A percentile compares a stretch with the other conserved stretches of the same genome.
phyloP scores from a whole-genome alignment of 116 monocot genomes.

The Dioscorea cayenensis region DNA sequence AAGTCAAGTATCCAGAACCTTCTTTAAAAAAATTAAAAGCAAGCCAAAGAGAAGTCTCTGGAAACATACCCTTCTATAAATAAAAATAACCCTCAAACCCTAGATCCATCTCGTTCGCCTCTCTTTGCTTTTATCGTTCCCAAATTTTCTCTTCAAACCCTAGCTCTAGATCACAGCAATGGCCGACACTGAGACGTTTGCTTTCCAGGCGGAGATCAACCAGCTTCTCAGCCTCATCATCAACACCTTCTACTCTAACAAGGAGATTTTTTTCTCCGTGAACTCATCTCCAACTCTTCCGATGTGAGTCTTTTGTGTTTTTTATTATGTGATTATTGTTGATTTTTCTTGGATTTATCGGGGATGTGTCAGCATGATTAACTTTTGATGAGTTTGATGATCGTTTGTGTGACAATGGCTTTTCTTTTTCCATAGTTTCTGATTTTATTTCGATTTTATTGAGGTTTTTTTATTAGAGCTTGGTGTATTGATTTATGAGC shows the following conservation, averaged over 20 bases:
- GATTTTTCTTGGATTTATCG: not conserved
- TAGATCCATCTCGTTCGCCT: not conserved
- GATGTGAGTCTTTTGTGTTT: constrained; percentile 8
- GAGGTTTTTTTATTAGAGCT: too few species aligned
- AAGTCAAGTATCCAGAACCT: not conserved
- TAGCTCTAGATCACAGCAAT: constrained; percentile 1
- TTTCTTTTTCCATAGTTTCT: too few species aligned
- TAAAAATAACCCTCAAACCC: not conserved
- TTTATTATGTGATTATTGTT: not conserved
- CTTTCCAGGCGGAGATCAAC: constrained; percentile 43
- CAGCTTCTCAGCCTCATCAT: constrained; percentile 40
- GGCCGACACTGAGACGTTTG: constrained; percentile 22
- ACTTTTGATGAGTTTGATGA: too few species aligned
- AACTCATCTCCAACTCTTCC: constrained; percentile 34
- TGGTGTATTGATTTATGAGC: too few species aligned
- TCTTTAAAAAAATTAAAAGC: not conserved
- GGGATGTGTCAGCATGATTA: not conserved
- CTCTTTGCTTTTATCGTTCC: not conserved
- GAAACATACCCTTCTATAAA: not conserved
- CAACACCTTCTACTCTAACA: constrained; percentile 46
- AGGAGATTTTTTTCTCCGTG: constrained; percentile 40
- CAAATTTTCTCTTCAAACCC: not conserved
- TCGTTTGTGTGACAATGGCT: too few species aligned
- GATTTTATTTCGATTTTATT: too few species aligned
- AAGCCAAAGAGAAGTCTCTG: not conserved